A percentile compares a stretch with the other conserved stretches of the same genome.
Evolutionary conservation across 129 eudicot genomes (phyloP).

Genomic region (Pseudognaphalium luteoalbum): DNA sequence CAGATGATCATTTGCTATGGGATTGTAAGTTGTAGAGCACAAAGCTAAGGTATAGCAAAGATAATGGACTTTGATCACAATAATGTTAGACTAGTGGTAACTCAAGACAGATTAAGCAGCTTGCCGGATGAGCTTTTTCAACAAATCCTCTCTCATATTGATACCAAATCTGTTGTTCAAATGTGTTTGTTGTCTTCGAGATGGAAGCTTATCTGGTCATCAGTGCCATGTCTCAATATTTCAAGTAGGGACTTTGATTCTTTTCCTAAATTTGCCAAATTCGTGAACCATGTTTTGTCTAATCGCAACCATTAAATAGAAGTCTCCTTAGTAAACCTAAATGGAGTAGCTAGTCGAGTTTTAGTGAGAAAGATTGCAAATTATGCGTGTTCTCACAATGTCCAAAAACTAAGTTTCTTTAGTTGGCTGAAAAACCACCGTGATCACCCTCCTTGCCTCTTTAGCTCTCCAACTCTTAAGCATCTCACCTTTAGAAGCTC

Average conservation of each 20-base stretch:
- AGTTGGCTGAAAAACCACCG: not conserved
- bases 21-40: too few species aligned
- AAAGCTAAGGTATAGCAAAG: not conserved
- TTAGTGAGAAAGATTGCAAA: constrained; percentile 5
- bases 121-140: constrained; percentile 26
- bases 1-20: too few species aligned
- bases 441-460: constrained; percentile 1
- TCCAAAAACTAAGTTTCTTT: constrained; percentile 3
- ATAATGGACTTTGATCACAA: constrained; percentile 16
- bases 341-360: not conserved
- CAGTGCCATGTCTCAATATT: not conserved
- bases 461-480: constrained; percentile 12
- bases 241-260: not conserved
- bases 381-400: constrained; percentile 26
- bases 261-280: constrained; percentile 5
- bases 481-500: not conserved
- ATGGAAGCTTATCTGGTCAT: not conserved
- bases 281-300: constrained; percentile 19
- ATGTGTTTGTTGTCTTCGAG: constrained; percentile 1
- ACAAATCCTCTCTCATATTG: constrained; percentile 17
- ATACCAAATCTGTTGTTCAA: constrained; percentile 19
- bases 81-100: not conserved
- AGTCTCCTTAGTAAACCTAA: not conserved
- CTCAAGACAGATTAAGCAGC: constrained; percentile 25
- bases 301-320: constrained; percentile 7